Evolutionary conservation across 495 filamentous ascomycete species (phyloP).

Genomic region (Bacidia gigantensis): DNA sequence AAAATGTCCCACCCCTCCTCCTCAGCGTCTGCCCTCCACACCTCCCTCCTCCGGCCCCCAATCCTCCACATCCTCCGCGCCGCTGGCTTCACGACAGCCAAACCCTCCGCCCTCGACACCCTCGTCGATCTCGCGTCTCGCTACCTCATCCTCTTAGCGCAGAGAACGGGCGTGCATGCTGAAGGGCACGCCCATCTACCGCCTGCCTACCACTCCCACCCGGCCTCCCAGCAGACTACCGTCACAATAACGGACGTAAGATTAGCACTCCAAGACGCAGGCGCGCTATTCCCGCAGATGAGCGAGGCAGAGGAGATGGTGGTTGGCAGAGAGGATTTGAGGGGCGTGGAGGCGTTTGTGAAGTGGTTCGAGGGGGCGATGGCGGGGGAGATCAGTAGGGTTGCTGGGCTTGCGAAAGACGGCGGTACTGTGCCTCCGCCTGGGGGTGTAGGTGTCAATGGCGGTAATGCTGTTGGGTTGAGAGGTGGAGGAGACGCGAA

Average conservation of each 20-base stretch:
- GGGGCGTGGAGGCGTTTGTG: constrained; percentile 58
- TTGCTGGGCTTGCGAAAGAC: constrained; percentile 40
- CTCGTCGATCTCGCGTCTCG: constrained; percentile 60
- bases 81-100: constrained; percentile 65
- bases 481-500: not conserved
- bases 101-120: constrained; percentile 63
- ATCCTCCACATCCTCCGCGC: constrained; percentile 80
- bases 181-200: constrained; percentile 11
- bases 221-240: not conserved
- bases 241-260: constrained; percentile 58
- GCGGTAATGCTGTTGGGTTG: not conserved
- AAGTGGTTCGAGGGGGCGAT: constrained; percentile 55
- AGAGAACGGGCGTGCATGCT: constrained; percentile 47
- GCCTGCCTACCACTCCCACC: no score
- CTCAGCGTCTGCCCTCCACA: constrained; percentile 37
- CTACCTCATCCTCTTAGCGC: constrained; percentile 57
- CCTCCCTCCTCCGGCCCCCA: constrained; percentile 64
- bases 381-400: constrained; percentile 59
- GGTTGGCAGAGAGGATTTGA: constrained; percentile 52
- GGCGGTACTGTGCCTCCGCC: no score
- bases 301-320: constrained; percentile 44
- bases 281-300: constrained; percentile 50
- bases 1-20: not conserved
- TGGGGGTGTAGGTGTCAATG: constrained; percentile 18
- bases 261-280: constrained; percentile 64